A percentile compares a stretch with the other conserved stretches of the same genome.
Evolutionary conservation across 805 yeast genomes (phyloP).

Genomic region (Suhomyces sp.): DNA sequence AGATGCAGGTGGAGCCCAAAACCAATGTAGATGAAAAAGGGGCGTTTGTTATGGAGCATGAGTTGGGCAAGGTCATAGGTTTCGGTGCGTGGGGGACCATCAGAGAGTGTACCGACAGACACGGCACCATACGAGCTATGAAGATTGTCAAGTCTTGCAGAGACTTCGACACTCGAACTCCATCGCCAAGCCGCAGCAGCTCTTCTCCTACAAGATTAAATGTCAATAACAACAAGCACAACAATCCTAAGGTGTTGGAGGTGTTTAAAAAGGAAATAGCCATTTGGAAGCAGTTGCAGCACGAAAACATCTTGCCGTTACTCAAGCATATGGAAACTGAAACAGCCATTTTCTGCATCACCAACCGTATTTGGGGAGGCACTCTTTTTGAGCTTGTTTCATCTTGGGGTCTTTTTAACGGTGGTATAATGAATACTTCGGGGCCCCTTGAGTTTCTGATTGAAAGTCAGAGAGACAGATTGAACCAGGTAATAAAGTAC

Average conservation of each 20-base stretch:
- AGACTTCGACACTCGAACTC: slow-evolving; percentile 14
- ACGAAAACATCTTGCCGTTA: slow-evolving; percentile 63
- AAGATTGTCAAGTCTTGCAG: slow-evolving; percentile 49
- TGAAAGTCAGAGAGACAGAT: slow-evolving; percentile 28
- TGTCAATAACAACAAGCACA: slow-evolving; percentile 17
- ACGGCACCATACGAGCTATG: slow-evolving; percentile 49
- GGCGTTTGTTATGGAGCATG: slow-evolving; percentile 58
- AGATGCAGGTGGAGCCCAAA: slow-evolving; percentile 24
- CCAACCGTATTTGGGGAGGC: slow-evolving; percentile 68
- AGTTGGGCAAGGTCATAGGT: slow-evolving; percentile 73
- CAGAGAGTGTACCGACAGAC: slow-evolving; percentile 55
- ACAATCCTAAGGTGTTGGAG: slow-evolving; percentile 47
- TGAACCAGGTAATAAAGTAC: slow-evolving; percentile 31
- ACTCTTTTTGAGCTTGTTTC: slow-evolving; percentile 74
- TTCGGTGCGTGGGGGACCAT: slow-evolving; percentile 90
- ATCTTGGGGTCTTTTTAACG: slow-evolving; percentile 54
- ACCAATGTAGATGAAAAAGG: slow-evolving; percentile 62
- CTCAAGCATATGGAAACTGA: slow-evolving; percentile 59
- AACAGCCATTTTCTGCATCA: slow-evolving; percentile 67
- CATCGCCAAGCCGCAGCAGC: slow-evolving; percentile 3
- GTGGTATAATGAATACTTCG: slow-evolving; percentile 21
- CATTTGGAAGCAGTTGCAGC: slow-evolving; percentile 71
- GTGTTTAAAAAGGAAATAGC: slow-evolving; percentile 68
- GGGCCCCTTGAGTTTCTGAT: slow-evolving; percentile 30
- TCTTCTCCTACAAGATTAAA: slow-evolving; percentile 7